Percentiles rank a stretch among this genome's conserved stretches.
Evolutionary conservation across 139 green algal species (phyloP).

Genomic region (Picochlorum sp.): DNA sequence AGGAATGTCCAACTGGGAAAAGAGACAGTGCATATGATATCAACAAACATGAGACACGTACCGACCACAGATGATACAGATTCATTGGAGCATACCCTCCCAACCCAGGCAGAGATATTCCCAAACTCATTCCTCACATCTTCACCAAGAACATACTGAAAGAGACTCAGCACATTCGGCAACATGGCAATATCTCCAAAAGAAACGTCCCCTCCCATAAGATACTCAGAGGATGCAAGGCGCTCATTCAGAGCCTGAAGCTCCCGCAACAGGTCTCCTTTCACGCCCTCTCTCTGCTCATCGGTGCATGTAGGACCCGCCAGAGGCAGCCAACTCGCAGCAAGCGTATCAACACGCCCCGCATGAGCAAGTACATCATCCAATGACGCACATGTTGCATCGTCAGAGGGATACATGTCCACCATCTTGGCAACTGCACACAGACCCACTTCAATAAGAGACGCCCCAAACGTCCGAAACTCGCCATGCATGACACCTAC

Average conservation of each 20-base stretch:
- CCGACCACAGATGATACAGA: slow-evolving; percentile 41
- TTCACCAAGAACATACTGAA: slow-evolving; percentile 36
- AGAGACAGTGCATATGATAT: neutral
- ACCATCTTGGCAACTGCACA: slow-evolving; percentile 19
- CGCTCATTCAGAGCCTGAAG: neutral
- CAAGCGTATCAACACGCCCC: slow-evolving; percentile 23
- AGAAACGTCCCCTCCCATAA: neutral
- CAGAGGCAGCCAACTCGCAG: slow-evolving; percentile 36
- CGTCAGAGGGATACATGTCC: slow-evolving; percentile 14
- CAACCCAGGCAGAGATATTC: slow-evolving; percentile 31
- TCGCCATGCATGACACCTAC: neutral
- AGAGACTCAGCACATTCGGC: slow-evolving; percentile 36
- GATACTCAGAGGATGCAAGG: neutral
- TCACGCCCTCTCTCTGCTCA: neutral
- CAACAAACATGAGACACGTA: slow-evolving; percentile 18
- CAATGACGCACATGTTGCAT: slow-evolving; percentile 16
- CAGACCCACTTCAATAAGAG: neutral
- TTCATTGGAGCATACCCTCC: slow-evolving; percentile 6
- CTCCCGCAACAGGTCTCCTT: neutral
- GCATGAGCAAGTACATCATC: slow-evolving; percentile 45
- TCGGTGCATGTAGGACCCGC: neutral
- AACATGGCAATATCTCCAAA: slow-evolving; percentile 47
- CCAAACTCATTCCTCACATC: slow-evolving; percentile 24
- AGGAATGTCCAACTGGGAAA: neutral
- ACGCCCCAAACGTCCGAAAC: neutral